Conservation (phyloP, 2,329 filamentous ascomycete genomes). For the Cryphonectria nitschkei region DNA sequence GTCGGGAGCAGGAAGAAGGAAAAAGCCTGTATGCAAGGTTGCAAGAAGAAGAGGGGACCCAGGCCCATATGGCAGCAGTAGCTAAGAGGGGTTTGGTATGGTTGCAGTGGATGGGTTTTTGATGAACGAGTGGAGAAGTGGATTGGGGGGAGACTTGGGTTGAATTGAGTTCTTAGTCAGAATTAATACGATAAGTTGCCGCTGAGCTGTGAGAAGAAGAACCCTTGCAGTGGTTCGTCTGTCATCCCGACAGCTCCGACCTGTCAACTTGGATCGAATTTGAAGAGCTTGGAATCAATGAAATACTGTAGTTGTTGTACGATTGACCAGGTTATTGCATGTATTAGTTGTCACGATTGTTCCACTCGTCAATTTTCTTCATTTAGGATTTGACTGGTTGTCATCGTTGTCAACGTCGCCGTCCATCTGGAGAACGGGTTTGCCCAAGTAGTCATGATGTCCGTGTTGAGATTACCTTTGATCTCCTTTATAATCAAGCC, state of each 20-base stretch:
- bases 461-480: too few relatives aligned
- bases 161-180: neutral
- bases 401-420: neutral
- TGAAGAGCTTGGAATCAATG: neutral
- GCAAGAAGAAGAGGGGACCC: too few relatives aligned
- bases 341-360: too few relatives aligned
- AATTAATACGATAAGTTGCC: neutral
- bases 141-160: neutral
- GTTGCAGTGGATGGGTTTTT: neutral
- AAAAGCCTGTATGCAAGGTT: neutral
- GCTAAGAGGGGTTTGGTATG: neutral
- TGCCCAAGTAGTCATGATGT: too few relatives aligned
- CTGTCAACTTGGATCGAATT: neutral
- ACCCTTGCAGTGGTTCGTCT: neutral
- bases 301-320: neutral
- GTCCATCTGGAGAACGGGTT: neutral
- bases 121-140: neutral
- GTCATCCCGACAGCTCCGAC: conserved; percentile 18
- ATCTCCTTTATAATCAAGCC: too few relatives aligned
- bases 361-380: neutral
- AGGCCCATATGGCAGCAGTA: neutral
- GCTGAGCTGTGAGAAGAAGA: neutral
- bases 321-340: too few relatives aligned
- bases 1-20: neutral
- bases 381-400: neutral